Percentiles rank a stretch among this genome's conserved stretches.
These are phyloP conservation scores for Pseudocercospora fuligena DNA, from an alignment of 2,329 filamentous ascomycete species.

Conservation along the genomic window DNA sequence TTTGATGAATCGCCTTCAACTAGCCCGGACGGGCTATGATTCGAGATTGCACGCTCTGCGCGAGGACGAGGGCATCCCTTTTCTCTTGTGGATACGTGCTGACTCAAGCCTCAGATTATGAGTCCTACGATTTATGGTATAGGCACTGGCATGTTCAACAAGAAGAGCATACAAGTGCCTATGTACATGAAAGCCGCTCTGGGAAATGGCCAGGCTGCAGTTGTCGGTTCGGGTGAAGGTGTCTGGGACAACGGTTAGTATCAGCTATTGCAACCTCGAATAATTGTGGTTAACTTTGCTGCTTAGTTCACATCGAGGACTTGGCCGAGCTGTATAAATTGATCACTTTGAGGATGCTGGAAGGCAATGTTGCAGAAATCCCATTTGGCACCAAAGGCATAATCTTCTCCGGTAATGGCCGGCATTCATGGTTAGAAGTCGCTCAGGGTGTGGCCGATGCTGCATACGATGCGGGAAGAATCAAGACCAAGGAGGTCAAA, in stretches of 20 bases:
- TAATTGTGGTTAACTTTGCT: neutral
- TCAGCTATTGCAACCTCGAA: neutral
- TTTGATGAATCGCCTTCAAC: neutral
- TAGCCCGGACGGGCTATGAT: neutral
- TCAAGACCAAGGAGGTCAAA: neutral
- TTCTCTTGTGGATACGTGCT: neutral
- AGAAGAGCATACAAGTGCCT: neutral
- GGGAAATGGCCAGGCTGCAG: neutral
- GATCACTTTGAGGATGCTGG: neutral
- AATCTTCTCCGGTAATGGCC: neutral
- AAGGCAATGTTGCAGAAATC: neutral
- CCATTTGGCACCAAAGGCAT: neutral
- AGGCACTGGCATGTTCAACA: neutral
- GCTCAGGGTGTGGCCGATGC: neutral
- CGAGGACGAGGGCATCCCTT: too few relatives aligned
- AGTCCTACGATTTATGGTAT: neutral
- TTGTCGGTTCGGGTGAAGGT: neutral
- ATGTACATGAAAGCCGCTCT: neutral
- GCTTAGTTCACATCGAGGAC: neutral
- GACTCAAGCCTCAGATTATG: neutral
- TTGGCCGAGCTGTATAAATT: neutral
- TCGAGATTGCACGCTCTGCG: too few relatives aligned
- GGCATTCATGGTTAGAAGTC: neutral
- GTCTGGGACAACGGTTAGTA: neutral
- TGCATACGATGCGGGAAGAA: neutral